Evolutionary conservation across 2,329 filamentous ascomycete species (phyloP), one percentile per base, ranked within the genome.

Genomic region (Aspergillus aculeatinus): DNA sequence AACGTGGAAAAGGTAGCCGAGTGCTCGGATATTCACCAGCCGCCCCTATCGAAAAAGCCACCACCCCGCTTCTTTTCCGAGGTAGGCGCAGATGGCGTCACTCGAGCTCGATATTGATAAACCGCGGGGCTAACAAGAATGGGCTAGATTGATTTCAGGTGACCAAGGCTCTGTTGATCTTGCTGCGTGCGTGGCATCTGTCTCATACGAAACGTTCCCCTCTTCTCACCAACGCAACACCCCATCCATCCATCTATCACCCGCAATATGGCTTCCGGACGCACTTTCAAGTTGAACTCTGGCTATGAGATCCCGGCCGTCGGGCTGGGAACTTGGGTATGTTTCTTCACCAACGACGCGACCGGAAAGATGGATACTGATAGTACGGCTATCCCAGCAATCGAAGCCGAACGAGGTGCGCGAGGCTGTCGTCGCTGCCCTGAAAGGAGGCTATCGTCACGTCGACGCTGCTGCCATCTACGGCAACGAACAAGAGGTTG

Each of bases 381-480:
- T 16, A 16, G 2, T n/a, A 1, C 3, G 39, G 16, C 14, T 19
- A 6, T 16, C 19, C 39, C 16, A 60, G 58, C 58, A 60, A 57
- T 57, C 58, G 5, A 57, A 53, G 23, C 48, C 53, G 25, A 60
- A 57, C 52, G 75, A 81, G 63, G 79, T 80, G n/a, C 74, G 77
- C 53, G 66, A 76, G 7, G 80, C 80, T 6, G 79, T 82, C 7
- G 68, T 74, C 14, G 72, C 74, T 39, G 83, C 83, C 9, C 48
- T 74, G 23, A 75, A 81, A 49, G 67, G 75, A 48, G 83, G 83
- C n/a, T 85, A 84, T 69, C 77, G 80, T 16, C 82, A 84, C 68
- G 81, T 85, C 62, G 83, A 85, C 67, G 76, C 76, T 25, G 81
- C 81, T 1, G 74, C 74, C 16, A 71, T 71, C 12, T 82, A 81